These are phyloP conservation scores for Hamamelis virginiana DNA, from an alignment of 164 flowering plant species.

Conservation along the genomic window DNA sequence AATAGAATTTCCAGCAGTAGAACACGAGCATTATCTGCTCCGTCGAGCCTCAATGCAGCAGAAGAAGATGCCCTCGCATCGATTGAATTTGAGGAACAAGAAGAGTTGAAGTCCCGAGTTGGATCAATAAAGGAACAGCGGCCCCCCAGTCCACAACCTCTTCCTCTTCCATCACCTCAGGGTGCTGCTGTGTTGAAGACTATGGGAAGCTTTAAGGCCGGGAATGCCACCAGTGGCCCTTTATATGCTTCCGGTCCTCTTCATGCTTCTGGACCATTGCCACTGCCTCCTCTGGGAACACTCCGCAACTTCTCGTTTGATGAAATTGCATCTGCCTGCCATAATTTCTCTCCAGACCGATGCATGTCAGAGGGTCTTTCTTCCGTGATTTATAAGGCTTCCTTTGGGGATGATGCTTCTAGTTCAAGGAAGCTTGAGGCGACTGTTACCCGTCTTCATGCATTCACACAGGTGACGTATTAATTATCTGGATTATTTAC, in stretches of 20 bases:
- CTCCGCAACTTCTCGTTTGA: conserved; percentile 67
- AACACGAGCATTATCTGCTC: conserved; percentile 80
- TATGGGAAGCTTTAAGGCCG: conserved; percentile 67
- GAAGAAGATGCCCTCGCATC: conserved; percentile 60
- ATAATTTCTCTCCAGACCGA: conserved; percentile 70
- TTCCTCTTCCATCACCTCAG: conserved; percentile 90
- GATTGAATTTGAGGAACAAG: conserved; percentile 61
- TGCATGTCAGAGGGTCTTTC: conserved; percentile 86
- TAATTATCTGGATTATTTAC: background rate
- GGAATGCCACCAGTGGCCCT: conserved; percentile 52
- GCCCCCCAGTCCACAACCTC: conserved; percentile 71
- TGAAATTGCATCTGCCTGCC: conserved; percentile 79
- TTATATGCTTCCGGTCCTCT: conserved; percentile 72
- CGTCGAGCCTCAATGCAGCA: conserved; percentile 66
- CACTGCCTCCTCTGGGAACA: conserved; percentile 70
- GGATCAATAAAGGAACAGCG: conserved; percentile 47
- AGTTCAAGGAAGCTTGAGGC: conserved; percentile 74
- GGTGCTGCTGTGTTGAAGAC: conserved; percentile 40
- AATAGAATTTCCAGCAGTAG: conserved; percentile 34
- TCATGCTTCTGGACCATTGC: conserved; percentile 75
- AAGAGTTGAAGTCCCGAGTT: conserved; percentile 45
- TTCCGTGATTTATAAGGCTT: conserved; percentile 68
- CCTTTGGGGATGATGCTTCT: conserved; percentile 74
- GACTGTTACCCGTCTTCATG: conserved; percentile 79
- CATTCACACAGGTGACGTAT: conserved; percentile 62